Evolutionary conservation across 2,329 filamentous ascomycete genomes (phyloP).

Genomic region (Penicillium sp.): DNA sequence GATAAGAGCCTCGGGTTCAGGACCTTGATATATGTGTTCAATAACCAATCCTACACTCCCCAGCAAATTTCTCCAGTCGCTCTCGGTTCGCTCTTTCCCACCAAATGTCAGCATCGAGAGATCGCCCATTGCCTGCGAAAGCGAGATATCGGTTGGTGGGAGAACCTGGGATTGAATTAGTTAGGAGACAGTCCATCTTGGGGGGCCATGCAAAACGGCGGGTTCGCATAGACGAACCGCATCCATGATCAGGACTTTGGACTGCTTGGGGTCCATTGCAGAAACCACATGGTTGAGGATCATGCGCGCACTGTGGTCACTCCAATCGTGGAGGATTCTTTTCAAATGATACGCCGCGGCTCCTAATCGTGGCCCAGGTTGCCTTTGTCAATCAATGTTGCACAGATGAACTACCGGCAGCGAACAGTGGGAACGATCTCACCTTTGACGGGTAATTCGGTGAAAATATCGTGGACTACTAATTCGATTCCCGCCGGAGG

Average conservation of each 20-base stretch:
- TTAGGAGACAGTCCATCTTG: not conserved
- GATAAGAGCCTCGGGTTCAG: not conserved
- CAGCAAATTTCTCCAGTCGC: not conserved
- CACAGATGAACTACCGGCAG: not conserved
- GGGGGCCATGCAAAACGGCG: not conserved
- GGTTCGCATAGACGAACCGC: not conserved
- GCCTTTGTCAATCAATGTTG: not conserved
- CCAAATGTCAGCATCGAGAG: not conserved
- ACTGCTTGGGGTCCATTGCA: not conserved
- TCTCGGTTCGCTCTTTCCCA: not conserved
- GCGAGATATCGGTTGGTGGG: not conserved
- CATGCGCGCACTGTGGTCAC: not conserved
- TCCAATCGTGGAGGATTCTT: not conserved
- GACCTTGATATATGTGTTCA: not conserved
- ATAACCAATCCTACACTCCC: not conserved
- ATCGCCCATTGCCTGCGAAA: not conserved
- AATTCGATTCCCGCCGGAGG: not conserved
- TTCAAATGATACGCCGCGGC: not conserved
- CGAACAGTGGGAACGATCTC: not conserved
- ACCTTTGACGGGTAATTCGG: not conserved
- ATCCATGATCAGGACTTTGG: not conserved
- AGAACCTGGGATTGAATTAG: not conserved
- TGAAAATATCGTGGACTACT: not conserved
- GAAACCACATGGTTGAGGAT: not conserved
- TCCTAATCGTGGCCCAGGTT: not conserved